Evolutionary conservation across 371 early-diverging fungal species (phyloP).

Genomic region (Dichotomocladium elegans): DNA sequence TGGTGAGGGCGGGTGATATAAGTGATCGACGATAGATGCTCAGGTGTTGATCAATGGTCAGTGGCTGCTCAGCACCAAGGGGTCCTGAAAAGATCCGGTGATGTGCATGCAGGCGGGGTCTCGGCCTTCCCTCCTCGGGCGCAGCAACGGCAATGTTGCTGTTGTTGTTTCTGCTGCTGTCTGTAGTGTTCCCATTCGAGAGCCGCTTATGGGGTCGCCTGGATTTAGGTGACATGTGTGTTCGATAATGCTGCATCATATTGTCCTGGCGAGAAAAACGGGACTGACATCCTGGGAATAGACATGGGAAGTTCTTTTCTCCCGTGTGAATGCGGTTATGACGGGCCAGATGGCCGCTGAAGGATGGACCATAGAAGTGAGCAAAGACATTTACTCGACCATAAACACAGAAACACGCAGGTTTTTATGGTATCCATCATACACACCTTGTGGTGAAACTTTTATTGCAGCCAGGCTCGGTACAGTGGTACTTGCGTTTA

Average conservation of each 20-base stretch:
- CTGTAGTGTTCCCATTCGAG: background rate
- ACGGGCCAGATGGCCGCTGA: slow-evolving; percentile 81
- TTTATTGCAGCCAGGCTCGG: slow-evolving; percentile 40
- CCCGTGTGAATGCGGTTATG: slow-evolving; percentile 91
- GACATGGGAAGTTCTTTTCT: slow-evolving; percentile 87
- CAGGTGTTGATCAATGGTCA: slow-evolving; percentile 44
- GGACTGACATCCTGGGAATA: slow-evolving; percentile 74
- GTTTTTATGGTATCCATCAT: no score
- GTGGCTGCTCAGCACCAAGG: slow-evolving; percentile 26
- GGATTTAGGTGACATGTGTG: slow-evolving; percentile 75
- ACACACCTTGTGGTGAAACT: slow-evolving; percentile 49
- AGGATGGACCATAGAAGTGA: background rate
- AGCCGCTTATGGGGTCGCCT: slow-evolving; percentile 48
- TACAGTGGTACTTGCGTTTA: slow-evolving; percentile 42
- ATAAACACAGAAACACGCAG: background rate
- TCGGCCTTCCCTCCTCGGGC: slow-evolving; percentile 18
- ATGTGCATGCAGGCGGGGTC: slow-evolving; percentile 40
- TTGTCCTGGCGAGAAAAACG: slow-evolving; percentile 87
- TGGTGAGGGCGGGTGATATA: background rate
- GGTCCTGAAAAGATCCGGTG: slow-evolving; percentile 41
- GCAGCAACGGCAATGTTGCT: background rate
- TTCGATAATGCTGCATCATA: slow-evolving; percentile 89
- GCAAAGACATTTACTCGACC: background rate
- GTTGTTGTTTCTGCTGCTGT: background rate
- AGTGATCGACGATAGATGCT: slow-evolving; percentile 23